phyloP scores from a whole-genome alignment of 2,329 filamentous ascomycete species.

The Exophiala mesophila region DNA sequence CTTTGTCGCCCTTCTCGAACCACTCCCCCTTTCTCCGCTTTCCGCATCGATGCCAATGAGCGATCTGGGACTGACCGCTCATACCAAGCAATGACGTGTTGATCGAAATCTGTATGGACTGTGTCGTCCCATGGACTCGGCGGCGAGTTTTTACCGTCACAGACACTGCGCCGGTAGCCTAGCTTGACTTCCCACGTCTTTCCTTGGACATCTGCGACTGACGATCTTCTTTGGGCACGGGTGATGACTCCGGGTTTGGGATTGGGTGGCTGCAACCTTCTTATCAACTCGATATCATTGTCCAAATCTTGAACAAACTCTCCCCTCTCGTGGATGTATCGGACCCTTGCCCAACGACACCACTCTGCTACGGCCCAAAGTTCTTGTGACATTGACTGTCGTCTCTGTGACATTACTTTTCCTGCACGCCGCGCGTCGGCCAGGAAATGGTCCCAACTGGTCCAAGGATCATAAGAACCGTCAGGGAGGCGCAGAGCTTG shows the following conservation, averaged over 20 bases:
- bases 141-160: background rate
- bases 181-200: background rate
- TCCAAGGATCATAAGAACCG: background rate
- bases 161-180: background rate
- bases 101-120: background rate
- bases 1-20: no score
- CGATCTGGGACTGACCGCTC: background rate
- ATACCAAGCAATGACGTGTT: background rate
- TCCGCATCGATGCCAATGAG: constrained; percentile 1
- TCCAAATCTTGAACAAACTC: constrained; percentile 1
- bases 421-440: constrained; percentile 3
- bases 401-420: constrained; percentile 7
- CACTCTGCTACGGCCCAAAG: constrained; percentile 9
- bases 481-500: background rate
- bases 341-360: constrained; percentile 6
- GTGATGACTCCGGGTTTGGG: background rate
- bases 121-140: background rate
- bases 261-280: background rate
- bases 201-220: background rate
- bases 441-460: constrained; percentile 13
- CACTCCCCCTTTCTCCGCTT: background rate
- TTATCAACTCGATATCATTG: background rate
- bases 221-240: background rate
- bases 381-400: constrained; percentile 8
- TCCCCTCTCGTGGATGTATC: background rate